Evolutionary conservation across 169 alveolate species (phyloP).

Genomic region (Babesia sp.): DNA sequence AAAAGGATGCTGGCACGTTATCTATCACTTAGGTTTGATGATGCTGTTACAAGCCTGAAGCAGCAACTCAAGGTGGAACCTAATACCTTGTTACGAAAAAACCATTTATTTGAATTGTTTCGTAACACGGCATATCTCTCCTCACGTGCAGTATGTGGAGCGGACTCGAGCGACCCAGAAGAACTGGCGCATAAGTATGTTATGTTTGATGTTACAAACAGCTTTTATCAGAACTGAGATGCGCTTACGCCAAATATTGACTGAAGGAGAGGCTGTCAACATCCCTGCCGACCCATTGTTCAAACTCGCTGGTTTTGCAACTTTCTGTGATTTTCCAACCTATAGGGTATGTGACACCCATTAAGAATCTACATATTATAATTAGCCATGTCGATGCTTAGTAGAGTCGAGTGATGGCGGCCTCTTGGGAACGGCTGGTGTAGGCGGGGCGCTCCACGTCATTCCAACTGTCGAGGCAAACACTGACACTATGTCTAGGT

Average conservation of each 20-base stretch:
- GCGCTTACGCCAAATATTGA: slow-evolving; percentile 20
- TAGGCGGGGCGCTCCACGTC: slow-evolving; percentile 51
- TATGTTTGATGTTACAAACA: neutral
- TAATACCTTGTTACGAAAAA: slow-evolving; percentile 55
- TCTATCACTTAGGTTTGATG: slow-evolving; percentile 57
- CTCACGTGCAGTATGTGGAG: slow-evolving; percentile 40
- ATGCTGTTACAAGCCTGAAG: slow-evolving; percentile 30
- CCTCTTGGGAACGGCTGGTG: slow-evolving; percentile 63
- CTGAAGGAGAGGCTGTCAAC: neutral
- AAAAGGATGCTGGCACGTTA: too few relatives aligned
- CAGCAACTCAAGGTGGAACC: slow-evolving; percentile 52
- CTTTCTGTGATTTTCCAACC: slow-evolving; percentile 42
- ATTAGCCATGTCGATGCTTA: slow-evolving; percentile 59
- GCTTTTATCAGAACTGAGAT: slow-evolving; percentile 9
- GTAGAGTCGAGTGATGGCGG: slow-evolving; percentile 58
- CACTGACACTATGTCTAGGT: slow-evolving; percentile 28
- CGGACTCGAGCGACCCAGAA: slow-evolving; percentile 17
- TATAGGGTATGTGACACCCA: slow-evolving; percentile 13
- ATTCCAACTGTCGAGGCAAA: slow-evolving; percentile 49
- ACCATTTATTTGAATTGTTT: slow-evolving; percentile 54
- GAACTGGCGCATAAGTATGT: slow-evolving; percentile 17
- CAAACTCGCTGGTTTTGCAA: slow-evolving; percentile 27
- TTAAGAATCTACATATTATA: neutral
- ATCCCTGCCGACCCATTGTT: slow-evolving; percentile 5
- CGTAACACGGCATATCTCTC: slow-evolving; percentile 60